Base-by-base conservation (phyloP, 768 basidiomycete species). In the Leccinum boreale region DNA sequence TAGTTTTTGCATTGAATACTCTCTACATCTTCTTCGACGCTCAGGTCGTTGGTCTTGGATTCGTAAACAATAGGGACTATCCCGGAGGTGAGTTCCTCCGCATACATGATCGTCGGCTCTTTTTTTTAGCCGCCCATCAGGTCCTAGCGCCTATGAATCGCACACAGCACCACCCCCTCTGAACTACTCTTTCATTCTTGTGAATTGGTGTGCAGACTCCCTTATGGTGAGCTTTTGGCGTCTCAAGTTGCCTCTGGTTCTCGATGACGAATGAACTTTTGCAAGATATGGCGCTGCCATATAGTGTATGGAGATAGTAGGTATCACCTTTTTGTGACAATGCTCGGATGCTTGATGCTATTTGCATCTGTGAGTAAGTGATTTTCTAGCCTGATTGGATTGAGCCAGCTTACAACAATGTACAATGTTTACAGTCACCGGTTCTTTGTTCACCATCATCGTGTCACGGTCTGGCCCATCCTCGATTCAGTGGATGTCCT, bases 41-140 rank as follows among this genome's bases (percentile, higher is more conserved):
- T 0, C 51, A 62, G 19, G 63, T 66, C 42, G 67, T 65, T 33
- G 63, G 70, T 24, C 35, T 70, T 6, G 69, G 63, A 15, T 72
- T 74, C 57, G 65, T 72, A 53, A 61, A 69, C 21, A 24, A 74
- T 24, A 70, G 70, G 31, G 50, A 72, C n/a, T 74, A 70, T 50
- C 72, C 72, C 0, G 72, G 68, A 24, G 71, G 70, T 70, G 26
- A 48, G 64, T 57, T 11, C n/a, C 12, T 9, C 23, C 9, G 24
- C 5, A 23, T 23, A 33, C n/a, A 42, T 12, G 5, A 23, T 23
- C 7, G 7, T 15, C 24, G n/a, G 10, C 24, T 14, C 19, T 1
- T 8, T 4, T 29, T 29, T 26, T 29, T 4, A 39, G 39, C 39
- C 24, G 2, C 10, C 21, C 45, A 21, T 14, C 15, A 71, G 70